Evolutionary conservation across 2,329 filamentous ascomycete genomes (phyloP), one percentile per base, ranked within the genome.

Genomic region (Bipolaris zeicola): DNA sequence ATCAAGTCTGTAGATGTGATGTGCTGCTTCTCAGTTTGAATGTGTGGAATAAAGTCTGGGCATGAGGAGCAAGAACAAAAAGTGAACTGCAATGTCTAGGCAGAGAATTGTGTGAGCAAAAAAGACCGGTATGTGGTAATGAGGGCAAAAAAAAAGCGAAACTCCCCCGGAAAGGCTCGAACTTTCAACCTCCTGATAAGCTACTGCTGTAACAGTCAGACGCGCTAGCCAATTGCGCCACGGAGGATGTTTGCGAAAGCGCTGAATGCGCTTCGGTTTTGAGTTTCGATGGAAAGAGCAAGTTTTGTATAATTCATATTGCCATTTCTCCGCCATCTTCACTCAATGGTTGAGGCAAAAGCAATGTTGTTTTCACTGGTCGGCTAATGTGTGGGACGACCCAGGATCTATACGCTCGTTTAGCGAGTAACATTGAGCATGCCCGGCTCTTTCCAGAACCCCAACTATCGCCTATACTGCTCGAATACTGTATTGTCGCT

Each of bases 221-320:
- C 82, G 82, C 82, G 81, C 82, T 84, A 84, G 80, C 82, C 82
- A 83, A 76, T 77, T 77, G 73, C 74, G 74, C 73, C 73, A 76
- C 68, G 70, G 73, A 73, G 72, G 72, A 75, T 55, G 38, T 51
- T 38, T 34, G 44, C 20, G 56, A 52, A 49, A 42, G 38, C 48
- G 52, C 50, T 48, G 47, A 37, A 41, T 47, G 52, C 58, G 52
- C 37, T 52, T 50, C 55, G 58, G 58, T 52, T 55, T 50, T 55
- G 44, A 59, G 41, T 52, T 57, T n/a, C 33, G 55, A 58, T 58
- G 55, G 16, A 36, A 6, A 18, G n/a, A 10, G 1, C 1, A 2
- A 4, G 3, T 16, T 6, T 18, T 2, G 5, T 3, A 16, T 8
- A 28, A n/a, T 26, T 5, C 28, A 43, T 43, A 28, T n/a, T 2